Evolutionary conservation across 2,329 filamentous ascomycete species (phyloP).

Genomic region (Scedosporium minutisporum): DNA sequence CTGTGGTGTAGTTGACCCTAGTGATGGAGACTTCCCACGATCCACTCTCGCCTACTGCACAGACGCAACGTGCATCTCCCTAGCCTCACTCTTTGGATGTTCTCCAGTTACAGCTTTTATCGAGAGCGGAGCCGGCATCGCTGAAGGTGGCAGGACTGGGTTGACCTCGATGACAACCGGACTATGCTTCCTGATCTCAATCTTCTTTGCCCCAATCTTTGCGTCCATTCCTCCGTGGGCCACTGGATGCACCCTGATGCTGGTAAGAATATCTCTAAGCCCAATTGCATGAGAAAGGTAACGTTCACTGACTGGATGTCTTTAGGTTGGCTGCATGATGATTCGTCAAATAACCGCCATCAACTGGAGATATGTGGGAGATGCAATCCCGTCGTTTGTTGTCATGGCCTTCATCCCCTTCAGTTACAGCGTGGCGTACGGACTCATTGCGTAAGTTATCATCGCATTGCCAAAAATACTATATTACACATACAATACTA

Average conservation of each 20-base stretch:
- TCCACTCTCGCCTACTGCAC: slow-evolving; percentile 76
- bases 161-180: slow-evolving; percentile 73
- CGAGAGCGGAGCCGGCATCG: slow-evolving; percentile 83
- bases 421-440: slow-evolving; percentile 70
- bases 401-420: slow-evolving; percentile 69
- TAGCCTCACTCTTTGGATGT: slow-evolving; percentile 67
- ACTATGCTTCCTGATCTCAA: slow-evolving; percentile 73
- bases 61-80: slow-evolving; percentile 68
- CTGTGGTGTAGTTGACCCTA: slow-evolving; percentile 67
- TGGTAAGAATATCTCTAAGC: slow-evolving; percentile 33
- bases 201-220: slow-evolving; percentile 87
- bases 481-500: background rate
- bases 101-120: slow-evolving; percentile 81
- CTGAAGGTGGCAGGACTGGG: slow-evolving; percentile 76
- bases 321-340: slow-evolving; percentile 65
- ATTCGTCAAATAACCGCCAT: slow-evolving; percentile 64
- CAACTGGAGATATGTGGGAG: slow-evolving; percentile 69
- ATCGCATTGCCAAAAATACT: background rate
- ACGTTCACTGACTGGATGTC: background rate
- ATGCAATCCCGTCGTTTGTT: slow-evolving; percentile 66
- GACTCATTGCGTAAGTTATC: slow-evolving; percentile 55
- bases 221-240: slow-evolving; percentile 85
- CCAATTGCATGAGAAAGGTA: background rate
- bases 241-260: slow-evolving; percentile 63
- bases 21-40: slow-evolving; percentile 80